Evolutionary conservation across 2,329 filamentous ascomycete species (phyloP).

Genomic region (Dendryphion nanum): DNA sequence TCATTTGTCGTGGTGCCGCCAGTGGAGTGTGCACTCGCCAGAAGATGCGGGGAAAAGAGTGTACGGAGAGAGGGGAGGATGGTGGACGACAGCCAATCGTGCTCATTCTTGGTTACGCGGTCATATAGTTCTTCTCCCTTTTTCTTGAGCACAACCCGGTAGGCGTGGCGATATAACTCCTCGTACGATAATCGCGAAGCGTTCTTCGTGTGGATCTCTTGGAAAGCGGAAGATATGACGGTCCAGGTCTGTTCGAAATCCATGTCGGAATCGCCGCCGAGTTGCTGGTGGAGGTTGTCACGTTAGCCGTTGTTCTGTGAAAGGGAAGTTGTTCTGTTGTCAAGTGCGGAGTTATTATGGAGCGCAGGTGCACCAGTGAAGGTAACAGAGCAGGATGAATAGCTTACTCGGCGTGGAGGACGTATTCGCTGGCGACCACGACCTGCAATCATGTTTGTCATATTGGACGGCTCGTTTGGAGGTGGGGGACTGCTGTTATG

Average conservation of each 20-base stretch:
- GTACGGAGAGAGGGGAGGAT: constrained; percentile 70
- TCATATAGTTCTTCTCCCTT: constrained; percentile 80
- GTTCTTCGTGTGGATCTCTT: constrained; percentile 88
- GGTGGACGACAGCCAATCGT: constrained; percentile 72
- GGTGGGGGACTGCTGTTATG: no score
- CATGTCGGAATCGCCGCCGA: constrained; percentile 43
- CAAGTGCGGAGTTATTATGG: no score
- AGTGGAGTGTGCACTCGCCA: constrained; percentile 51
- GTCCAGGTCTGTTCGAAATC: constrained; percentile 88
- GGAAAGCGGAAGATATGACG: constrained; percentile 71
- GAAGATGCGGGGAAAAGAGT: constrained; percentile 68
- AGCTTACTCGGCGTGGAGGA: constrained; percentile 65
- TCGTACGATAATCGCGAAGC: constrained; percentile 90
- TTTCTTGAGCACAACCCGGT: constrained; percentile 89
- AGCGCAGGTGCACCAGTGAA: no score
- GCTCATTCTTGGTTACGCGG: constrained; percentile 76
- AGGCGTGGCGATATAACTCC: constrained; percentile 88
- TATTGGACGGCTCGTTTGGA: not conserved
- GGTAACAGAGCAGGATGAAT: constrained; percentile 1
- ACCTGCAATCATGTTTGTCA: constrained; percentile 49
- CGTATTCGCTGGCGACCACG: constrained; percentile 63
- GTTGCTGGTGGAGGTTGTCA: constrained; percentile 11
- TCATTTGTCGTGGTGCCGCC: constrained; percentile 69
- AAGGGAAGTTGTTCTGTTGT: not conserved
- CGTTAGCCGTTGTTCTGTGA: constrained; percentile 1